Evolutionary conservation across 1,284 basidiomycete species (phyloP).

Genomic region (Hortiboletus rubellus): DNA sequence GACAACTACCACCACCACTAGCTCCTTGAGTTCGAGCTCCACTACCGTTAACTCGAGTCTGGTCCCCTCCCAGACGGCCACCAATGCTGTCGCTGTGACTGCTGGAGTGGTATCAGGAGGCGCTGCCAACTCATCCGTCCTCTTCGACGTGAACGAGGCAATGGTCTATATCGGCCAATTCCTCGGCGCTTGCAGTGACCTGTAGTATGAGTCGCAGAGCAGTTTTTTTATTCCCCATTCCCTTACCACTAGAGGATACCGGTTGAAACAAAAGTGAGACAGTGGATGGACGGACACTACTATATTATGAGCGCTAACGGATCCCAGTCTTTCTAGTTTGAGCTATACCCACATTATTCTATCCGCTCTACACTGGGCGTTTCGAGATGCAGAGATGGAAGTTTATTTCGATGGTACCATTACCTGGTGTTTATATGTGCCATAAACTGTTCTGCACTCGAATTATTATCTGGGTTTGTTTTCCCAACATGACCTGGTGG

Average conservation of each 20-base stretch:
- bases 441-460: constrained; percentile 8
- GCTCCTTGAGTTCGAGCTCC: constrained; percentile 21
- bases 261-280: constrained; percentile 20
- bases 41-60: constrained; percentile 12
- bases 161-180: constrained; percentile 27
- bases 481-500: constrained; percentile 10
- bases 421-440: constrained; percentile 19
- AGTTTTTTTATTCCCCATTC: constrained; percentile 7
- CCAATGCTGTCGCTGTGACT: constrained; percentile 7
- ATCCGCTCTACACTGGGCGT: constrained; percentile 7
- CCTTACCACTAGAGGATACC: constrained; percentile 1
- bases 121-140: constrained; percentile 3
- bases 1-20: constrained; percentile 27
- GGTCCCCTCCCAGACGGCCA: constrained; percentile 21
- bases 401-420: constrained; percentile 10
- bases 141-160: constrained; percentile 18
- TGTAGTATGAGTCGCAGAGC: constrained; percentile 10
- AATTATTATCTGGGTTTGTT: background rate
- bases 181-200: constrained; percentile 11
- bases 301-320: constrained; percentile 21
- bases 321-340: constrained; percentile 17
- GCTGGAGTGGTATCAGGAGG: constrained; percentile 9
- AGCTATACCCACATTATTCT: constrained; percentile 33
- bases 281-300: constrained; percentile 18
- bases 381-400: constrained; percentile 6